Evolutionary conservation across 192 early-diverging fungal genomes (phyloP).

Genomic region (Entomortierella parvispora): DNA sequence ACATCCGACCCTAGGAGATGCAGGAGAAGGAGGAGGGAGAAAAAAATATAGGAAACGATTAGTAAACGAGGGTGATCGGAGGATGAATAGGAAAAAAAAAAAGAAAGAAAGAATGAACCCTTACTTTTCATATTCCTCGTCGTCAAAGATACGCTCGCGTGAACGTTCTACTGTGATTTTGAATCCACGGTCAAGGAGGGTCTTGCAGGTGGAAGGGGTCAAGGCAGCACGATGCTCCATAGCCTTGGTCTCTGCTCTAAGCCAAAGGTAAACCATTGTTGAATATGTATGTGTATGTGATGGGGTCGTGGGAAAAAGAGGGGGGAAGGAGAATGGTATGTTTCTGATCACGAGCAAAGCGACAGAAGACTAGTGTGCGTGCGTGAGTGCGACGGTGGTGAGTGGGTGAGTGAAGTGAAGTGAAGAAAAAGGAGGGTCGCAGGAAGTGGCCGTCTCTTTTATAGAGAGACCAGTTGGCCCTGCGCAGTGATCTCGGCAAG

Average conservation of each 20-base stretch:
- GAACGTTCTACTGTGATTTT: slow-evolving; percentile 91
- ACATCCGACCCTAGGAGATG: slow-evolving; percentile 78
- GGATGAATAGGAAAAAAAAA: not conserved
- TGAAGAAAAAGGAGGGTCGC: no score
- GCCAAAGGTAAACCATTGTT: slow-evolving; percentile 80
- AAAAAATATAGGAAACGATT: not conserved
- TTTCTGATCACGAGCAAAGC: no score
- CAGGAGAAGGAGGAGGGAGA: not conserved
- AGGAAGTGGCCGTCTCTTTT: no score
- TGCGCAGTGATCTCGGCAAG: no score
- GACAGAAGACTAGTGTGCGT: no score
- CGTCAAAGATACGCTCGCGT: slow-evolving; percentile 86
- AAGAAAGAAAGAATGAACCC: not conserved
- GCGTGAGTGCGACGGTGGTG: not conserved
- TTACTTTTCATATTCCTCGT: slow-evolving; percentile 86
- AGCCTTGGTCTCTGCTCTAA: slow-evolving; percentile 97
- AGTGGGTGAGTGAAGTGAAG: no score
- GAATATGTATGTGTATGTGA: slow-evolving; percentile 10
- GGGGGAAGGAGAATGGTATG: not conserved
- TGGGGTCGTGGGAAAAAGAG: not conserved
- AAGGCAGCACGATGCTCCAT: slow-evolving; percentile 95
- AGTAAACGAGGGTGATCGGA: slow-evolving; percentile 8
- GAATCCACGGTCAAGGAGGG: slow-evolving; percentile 84
- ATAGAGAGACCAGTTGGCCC: no score
- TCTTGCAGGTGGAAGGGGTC: slow-evolving; percentile 86